These are phyloP conservation scores for Heracleum sosnowskyi DNA, from an alignment of 129 eudicot species.

Conservation along the genomic window DNA sequence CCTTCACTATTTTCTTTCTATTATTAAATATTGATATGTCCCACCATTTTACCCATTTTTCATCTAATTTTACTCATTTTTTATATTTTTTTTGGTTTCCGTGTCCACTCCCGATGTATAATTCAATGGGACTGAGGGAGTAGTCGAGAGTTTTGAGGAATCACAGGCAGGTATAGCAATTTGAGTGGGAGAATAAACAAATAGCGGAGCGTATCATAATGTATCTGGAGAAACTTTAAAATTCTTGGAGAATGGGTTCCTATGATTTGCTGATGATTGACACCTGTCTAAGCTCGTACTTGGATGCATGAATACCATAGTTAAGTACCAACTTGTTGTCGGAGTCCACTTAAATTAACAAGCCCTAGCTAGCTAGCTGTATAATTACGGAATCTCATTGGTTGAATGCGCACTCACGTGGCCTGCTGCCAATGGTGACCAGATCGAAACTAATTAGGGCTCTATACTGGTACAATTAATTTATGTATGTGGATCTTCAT, in stretches of 20 bases:
- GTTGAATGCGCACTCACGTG: constrained; percentile 61
- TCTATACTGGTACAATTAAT: not conserved
- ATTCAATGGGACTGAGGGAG: too few species aligned
- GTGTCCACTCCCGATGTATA: too few species aligned
- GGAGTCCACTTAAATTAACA: constrained; percentile 25
- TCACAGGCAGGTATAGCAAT: not conserved
- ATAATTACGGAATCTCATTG: constrained; percentile 47
- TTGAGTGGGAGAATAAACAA: not conserved
- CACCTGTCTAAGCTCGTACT: constrained; percentile 45
- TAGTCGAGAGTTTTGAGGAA: too few species aligned
- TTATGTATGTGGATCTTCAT: not conserved
- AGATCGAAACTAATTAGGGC: not conserved
- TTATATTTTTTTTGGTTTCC: too few species aligned
- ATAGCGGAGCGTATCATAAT: not conserved
- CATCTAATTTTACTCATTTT: too few species aligned
- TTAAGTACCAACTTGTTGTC: constrained; percentile 17
- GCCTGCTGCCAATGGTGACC: constrained; percentile 29
- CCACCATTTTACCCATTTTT: too few species aligned
- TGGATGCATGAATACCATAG: not conserved
- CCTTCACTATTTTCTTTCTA: too few species aligned
- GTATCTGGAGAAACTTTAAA: constrained; percentile 6
- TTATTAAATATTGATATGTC: too few species aligned
- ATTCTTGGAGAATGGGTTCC: constrained; percentile 13
- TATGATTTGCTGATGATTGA: constrained; percentile 82
- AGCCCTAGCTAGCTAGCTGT: constrained; percentile 6